Evolutionary conservation across 805 yeast genomes (phyloP), one percentile per base, ranked within the genome.

Genomic region (Candida endomychidarum): DNA sequence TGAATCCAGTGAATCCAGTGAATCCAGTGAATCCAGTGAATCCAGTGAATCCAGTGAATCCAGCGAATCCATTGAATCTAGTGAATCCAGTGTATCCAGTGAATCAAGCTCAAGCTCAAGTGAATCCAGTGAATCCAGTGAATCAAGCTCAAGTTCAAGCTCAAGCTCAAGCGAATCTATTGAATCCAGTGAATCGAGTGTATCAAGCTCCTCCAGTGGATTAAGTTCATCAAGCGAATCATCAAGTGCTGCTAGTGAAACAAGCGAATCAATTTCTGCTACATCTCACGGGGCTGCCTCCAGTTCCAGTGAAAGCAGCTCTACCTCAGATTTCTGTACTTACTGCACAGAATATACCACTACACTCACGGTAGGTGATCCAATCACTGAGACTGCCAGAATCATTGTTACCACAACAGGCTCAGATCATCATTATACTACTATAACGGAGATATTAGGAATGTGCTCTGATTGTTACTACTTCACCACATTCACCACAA

Each of bases 331-430:
- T 30, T 20, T 20, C 9, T 20, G 23, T 20, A 20, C 23, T 20
- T 20, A 20, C 9, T 43, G 43, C 34, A 37, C 48, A 19, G 42
- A 34, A 7, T 44, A 41, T 29, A 41, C 42, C 29, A 38, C 46
- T 12, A 29, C 47, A 8, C 28, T 37, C 26, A 41, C 45, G 8
- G 34, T 35, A 11, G 46, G 48, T 10, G 8, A 27, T 22, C 16
- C 29, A 5, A 4, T 27, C 11, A 47, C 46, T 12, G 42, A 42
- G 17, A 38, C 50, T 2, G 49, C 45, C 18, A 44, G 27, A 4
- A 49, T 48, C 24, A 27, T 47, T 26, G 48, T 52, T 7, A 20
- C 23, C 18, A 51, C 58, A 5, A 53, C 57, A n/a, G 46, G 52
- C 29, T 24, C 48, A 8, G 42, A 15, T n/a, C 53, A 51, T 19